Conservation (phyloP, 2,329 filamentous ascomycete species). For the Aspergillus arachidicola region DNA sequence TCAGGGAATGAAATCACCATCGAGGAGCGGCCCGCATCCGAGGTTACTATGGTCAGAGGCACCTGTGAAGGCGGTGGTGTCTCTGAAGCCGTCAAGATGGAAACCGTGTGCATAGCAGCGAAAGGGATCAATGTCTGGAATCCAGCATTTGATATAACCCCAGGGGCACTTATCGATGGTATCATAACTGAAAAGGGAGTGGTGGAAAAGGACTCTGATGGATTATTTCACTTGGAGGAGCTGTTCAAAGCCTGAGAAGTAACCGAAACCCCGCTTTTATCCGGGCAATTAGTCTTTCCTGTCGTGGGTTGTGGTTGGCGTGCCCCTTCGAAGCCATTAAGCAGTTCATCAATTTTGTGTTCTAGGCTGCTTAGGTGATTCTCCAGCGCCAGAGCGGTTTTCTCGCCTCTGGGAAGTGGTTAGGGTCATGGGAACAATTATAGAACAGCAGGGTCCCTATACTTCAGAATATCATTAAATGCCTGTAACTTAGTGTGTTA, state of each 20-base stretch:
- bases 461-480: conserved; percentile 17
- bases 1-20: conserved; percentile 83
- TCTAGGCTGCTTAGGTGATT: conserved; percentile 57
- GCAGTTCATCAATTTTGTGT: conserved; percentile 48
- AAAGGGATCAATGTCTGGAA: conserved; percentile 88
- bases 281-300: not conserved
- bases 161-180: conserved; percentile 83
- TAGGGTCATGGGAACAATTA: not conserved
- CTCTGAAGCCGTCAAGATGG: conserved; percentile 51
- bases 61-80: conserved; percentile 63
- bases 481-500: conserved; percentile 7
- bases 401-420: conserved; percentile 51
- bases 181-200: conserved; percentile 92
- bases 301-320: not conserved
- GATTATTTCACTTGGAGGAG: conserved; percentile 63
- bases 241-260: conserved; percentile 26
- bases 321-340: conserved; percentile 10
- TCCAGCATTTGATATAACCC: conserved; percentile 94
- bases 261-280: conserved; percentile 1
- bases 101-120: conserved; percentile 77
- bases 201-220: conserved; percentile 73
- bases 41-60: conserved; percentile 83
- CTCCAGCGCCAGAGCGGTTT: conserved; percentile 58
- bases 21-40: conserved; percentile 78
- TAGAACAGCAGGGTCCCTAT: not conserved